phyloP scores from a whole-genome alignment of 495 filamentous ascomycete genomes.

The Lophiotrema nucula region DNA sequence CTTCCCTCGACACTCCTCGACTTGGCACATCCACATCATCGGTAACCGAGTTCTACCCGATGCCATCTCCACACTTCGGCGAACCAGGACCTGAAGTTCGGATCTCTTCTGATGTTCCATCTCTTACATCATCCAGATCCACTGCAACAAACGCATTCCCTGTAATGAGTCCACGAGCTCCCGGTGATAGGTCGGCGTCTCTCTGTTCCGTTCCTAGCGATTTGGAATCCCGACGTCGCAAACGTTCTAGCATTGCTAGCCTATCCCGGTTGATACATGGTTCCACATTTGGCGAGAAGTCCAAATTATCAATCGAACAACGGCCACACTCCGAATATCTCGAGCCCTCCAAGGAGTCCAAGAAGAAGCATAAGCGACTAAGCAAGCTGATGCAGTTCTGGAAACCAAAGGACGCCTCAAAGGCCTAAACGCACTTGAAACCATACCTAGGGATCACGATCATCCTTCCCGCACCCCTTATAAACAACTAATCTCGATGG shows the following conservation, averaged over 20 bases:
- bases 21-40: conserved; percentile 71
- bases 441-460: background rate
- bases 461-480: conserved; percentile 1
- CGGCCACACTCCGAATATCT: conserved; percentile 52
- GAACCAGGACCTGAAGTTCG: conserved; percentile 65
- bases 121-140: conserved; percentile 80
- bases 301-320: conserved; percentile 76
- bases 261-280: conserved; percentile 77
- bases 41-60: conserved; percentile 63
- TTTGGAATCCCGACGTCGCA: conserved; percentile 57
- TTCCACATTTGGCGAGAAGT: conserved; percentile 69
- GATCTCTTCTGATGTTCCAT: conserved; percentile 83
- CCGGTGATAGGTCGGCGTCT: conserved; percentile 64
- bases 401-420: conserved; percentile 49
- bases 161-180: conserved; percentile 43
- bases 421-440: background rate
- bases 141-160: conserved; percentile 69
- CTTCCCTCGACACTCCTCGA: conserved; percentile 61
- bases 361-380: conserved; percentile 70
- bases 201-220: conserved; percentile 52
- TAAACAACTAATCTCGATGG: conserved; percentile 14
- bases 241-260: conserved; percentile 81
- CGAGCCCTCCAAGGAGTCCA: conserved; percentile 59
- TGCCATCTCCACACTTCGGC: conserved; percentile 59
- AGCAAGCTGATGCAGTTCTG: conserved; percentile 84